These are phyloP conservation scores for Lentinula raphanica DNA, from an alignment of 768 basidiomycete species.

Conservation along the genomic window DNA sequence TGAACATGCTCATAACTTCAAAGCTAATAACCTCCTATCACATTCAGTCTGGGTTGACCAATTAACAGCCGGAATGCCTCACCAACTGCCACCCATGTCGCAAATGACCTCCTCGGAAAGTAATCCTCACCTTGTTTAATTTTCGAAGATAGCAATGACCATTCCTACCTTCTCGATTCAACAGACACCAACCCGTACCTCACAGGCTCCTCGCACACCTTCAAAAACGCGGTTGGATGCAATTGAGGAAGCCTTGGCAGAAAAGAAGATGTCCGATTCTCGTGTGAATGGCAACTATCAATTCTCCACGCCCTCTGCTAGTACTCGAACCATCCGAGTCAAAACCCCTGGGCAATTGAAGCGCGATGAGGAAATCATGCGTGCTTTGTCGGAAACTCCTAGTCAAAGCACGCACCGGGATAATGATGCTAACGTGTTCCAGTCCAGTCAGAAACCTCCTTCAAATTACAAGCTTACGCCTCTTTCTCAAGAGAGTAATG, in stretches of 20 bases:
- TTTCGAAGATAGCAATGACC: background rate
- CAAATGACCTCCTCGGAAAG: conserved; percentile 4
- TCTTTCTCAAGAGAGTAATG: background rate
- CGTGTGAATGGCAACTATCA: background rate
- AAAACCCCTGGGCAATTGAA: background rate
- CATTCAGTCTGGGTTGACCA: conserved; percentile 6
- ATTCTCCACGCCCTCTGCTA: background rate
- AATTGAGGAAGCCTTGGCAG: conserved; percentile 1
- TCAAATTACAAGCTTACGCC: background rate
- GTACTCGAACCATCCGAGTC: background rate
- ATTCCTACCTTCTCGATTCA: background rate
- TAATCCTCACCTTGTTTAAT: background rate
- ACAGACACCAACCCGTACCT: background rate
- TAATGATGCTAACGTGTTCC: background rate
- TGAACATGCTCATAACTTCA: background rate
- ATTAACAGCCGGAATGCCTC: conserved; percentile 3
- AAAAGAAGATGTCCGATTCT: background rate
- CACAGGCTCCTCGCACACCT: background rate
- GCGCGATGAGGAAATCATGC: background rate
- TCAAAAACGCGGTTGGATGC: background rate
- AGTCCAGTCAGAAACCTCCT: background rate
- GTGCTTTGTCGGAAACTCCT: background rate
- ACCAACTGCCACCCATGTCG: background rate
- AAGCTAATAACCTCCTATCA: background rate
- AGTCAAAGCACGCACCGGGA: background rate